Conservation (phyloP, 495 filamentous ascomycete genomes). For the Articulospora tetracladia region DNA sequence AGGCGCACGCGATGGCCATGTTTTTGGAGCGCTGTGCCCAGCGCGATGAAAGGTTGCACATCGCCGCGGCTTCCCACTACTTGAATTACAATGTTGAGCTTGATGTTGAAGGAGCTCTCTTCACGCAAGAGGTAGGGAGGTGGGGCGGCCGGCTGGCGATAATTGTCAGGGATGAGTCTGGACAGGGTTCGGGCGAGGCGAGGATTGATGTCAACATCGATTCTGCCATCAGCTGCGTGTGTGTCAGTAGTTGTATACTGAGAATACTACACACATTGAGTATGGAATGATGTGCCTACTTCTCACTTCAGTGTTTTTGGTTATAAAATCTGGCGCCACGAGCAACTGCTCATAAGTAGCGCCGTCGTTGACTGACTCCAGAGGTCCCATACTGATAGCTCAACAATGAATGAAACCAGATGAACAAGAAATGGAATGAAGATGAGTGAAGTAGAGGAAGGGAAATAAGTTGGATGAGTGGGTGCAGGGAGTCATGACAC, state of each 20-base stretch:
- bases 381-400: too few relatives aligned
- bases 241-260: neutral
- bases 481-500: too few relatives aligned
- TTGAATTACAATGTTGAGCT: conserved; percentile 22
- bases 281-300: too few relatives aligned
- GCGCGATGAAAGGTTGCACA: conserved; percentile 57
- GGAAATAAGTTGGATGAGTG: too few relatives aligned
- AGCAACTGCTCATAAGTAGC: neutral
- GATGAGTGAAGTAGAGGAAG: too few relatives aligned
- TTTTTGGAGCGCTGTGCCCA: conserved; percentile 44
- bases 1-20: conserved; percentile 60
- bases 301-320: neutral
- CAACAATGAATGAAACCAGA: too few relatives aligned
- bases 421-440: too few relatives aligned
- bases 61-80: conserved; percentile 36
- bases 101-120: neutral
- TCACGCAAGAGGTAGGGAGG: neutral
- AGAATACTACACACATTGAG: too few relatives aligned
- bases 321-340: neutral
- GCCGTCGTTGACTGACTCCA: neutral
- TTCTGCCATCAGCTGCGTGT: conserved; percentile 1
- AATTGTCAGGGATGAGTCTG: neutral
- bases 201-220: neutral
- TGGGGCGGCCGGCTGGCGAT: neutral
- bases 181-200: neutral